Base-by-base conservation (phyloP, 2,329 filamentous ascomycete species). In the Proliferodiscus dingleyae region DNA sequence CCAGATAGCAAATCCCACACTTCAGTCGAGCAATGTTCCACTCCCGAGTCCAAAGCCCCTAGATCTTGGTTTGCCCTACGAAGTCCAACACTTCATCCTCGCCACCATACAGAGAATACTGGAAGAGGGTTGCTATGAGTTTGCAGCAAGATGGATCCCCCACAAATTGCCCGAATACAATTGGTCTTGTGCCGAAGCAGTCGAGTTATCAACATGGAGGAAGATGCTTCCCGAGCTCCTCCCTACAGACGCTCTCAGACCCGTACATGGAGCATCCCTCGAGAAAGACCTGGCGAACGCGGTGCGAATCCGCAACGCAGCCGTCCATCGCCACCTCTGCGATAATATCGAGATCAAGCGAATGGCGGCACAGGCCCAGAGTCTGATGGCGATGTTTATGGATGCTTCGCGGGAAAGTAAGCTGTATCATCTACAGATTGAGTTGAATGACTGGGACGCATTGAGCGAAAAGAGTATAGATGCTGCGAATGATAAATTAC, bases 11-110 rank as follows among this genome's bases (percentile, higher is more conserved):
- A 38, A 45, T 16, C 22, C 37, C 15, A 19, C 19, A 26, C 22
- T 5, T 42, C 3, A 19, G 11, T 18, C 18, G 18, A 29, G 40
- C 26, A 7, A 36, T 13, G 10, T 19, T 26, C 46, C 19, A 21
- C 41, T 23, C 24, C 46, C 3, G 43, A 45, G 13, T 8, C 42
- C 3, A 37, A 36, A n/a, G 32, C n/a, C 41, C 15, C 42, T 43
- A 16, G 57, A 62, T 26, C 52, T 60, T 6, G 57, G 53, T 18
- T 55, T 63, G 16, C 61, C 61, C n/a, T 63, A 63, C 30, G 59
- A 63, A 53, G 61, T 63, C 15, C 61, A 63, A 47, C 60, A 63
- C 44, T 62, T 53, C 39, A 60, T 63, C 15, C 55, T 63, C 11
- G 50, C 48, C 3, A 57, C 60, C 47, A 62, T 62, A 6, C 52